Base-by-base conservation (phyloP, 2,329 filamentous ascomycete species). In the Gyromitra esculenta region DNA sequence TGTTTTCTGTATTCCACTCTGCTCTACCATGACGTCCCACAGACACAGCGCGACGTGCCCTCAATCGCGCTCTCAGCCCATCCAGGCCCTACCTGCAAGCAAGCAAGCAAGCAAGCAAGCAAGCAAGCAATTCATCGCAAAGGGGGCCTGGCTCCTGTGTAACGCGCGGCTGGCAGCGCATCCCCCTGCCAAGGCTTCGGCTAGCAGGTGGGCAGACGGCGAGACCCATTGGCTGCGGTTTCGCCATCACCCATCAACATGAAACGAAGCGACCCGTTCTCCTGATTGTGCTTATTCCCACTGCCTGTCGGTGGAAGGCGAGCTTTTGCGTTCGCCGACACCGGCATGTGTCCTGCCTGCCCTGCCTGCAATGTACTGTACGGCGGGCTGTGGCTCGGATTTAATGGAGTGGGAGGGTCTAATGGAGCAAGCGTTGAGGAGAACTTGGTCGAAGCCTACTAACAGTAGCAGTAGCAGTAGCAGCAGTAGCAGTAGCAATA, bases 191-290 rank as follows among this genome's bases (percentile, higher is more conserved):
- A 45, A 65, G 52, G 63, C 3, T 37, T 62, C 57, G 57, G 45
- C 31, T 37, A 39, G 54, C 5, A 35, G 15, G 8, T 21, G n/a
- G 18, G 37, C n/a, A 25, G 35, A 39, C n/a, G 56, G 56, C n/a
- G 35, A 59, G 25, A 13, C 18, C 31, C 7, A 52, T 65, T 65
- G 63, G 63, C 62, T 48, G 11, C 25, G 25, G 25, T 52, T 35
- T 45, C 15, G 52, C 52, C 21, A 64, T 76, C 73, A 21, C 57
- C 52, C 45, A 73, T 73, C 21, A 79, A 75, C 45, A 65, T 69
- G 66, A 65, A 77, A 75, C 77, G 75, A 65, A 60, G 73, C 75
- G 25, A 63, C 66, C 73, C 57, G 67, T 71, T 43, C 50, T 21
- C 21, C 43, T 13, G 8, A 25, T 63, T 37, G 9, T 64, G 35